Base-by-base conservation (phyloP, 2,329 filamentous ascomycete species). In the Alternaria gansuensis region DNA sequence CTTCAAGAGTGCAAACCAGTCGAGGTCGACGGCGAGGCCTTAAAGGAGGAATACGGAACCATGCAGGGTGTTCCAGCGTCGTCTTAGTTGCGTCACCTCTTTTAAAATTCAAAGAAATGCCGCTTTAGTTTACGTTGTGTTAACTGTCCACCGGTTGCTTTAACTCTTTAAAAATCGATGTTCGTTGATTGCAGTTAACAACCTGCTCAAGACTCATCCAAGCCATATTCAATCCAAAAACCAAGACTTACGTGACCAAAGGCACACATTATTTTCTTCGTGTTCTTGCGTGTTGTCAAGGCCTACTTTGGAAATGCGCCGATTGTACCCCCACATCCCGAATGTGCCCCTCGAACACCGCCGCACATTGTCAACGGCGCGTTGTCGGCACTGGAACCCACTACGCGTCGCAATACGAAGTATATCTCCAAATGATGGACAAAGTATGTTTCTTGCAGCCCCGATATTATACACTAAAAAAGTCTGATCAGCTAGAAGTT, bases 31-130 rank as follows among this genome's bases (percentile, higher is more conserved):
- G 71, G 72, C 1, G 62, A 71, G 58, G 54, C 37, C 6, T 54
- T 76, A 46, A 52, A 60, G 33, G 73, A 76, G 58, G 72, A 76
- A 41, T 70, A 69, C 51, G 72, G 67, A 21, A 65, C 40, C 13
- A 75, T 75, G 72, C 14, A 71, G 55, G 73, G 73, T 7, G 72
- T 75, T 29, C 70, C 72, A 26, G 53, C 59, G 28, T 73, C 71
- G 11, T 63, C 67, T 10, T 75, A 69, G 57, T 40, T 24, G 14
- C 11, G 26, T 33, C 9, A 5, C 10, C 24, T 9, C 23, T 21
- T 40, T 21, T 21, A 23, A 37, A 21, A 14, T 34, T 9, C 4
- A 26, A 14, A 26, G 4, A 48, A 2, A 48, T 4, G 8, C 5
- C 21, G 13, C 21, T 24, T 7, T 14, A 8, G 8, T 17, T 5